Evolutionary conservation across 768 basidiomycete genomes (phyloP), one percentile per base, ranked within the genome.

Genomic region (Leccinum pellstonianum): DNA sequence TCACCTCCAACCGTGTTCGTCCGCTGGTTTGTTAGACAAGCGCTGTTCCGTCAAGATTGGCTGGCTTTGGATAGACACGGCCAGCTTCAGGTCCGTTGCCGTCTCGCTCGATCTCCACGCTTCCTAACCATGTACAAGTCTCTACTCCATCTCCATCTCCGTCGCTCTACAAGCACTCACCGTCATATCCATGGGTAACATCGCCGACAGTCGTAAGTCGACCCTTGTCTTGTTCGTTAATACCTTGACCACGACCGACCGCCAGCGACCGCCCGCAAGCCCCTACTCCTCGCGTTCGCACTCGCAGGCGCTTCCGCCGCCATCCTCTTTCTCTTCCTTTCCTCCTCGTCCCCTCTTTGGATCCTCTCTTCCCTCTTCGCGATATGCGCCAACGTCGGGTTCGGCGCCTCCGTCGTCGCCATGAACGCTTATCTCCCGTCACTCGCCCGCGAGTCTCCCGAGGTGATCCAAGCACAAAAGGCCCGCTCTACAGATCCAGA

Each of bases 91-190:
- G 93, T 91, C 23, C 21, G 66, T 62, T 50, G 0, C n/a, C 21
- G 46, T 19, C 46, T 5, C n/a, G 1, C 5, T 15, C 31, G 0
- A 1, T 15, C 12, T 35, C 8, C 17, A 5, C 10, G 3, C 17
- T 14, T 33, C 41, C 52, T 61, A 4, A 64, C 52, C 35, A 12
- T 19, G 3, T 29, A 0, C 7, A 3, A 95, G 94, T 66, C 78
- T 99, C 37, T 95, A 96, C 69, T 83, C 88, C 31, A 91, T 93
- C 73, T 97, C 95, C 1, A 77, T 86, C 14, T 93, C 91, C 1
- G 95, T 98, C 1, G 88, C 89, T 0, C 73, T 96, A 0, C 95
- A 98, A 70, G 95, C 95, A 0, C 67, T 98, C n/a, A 92, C 89
- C 0, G 94, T 99, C 41, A 94, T 99, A 57, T 95, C 95, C 5